Evolutionary conservation across 2,329 filamentous ascomycete species (phyloP).

Genomic region (Alternaria tenuissima): DNA sequence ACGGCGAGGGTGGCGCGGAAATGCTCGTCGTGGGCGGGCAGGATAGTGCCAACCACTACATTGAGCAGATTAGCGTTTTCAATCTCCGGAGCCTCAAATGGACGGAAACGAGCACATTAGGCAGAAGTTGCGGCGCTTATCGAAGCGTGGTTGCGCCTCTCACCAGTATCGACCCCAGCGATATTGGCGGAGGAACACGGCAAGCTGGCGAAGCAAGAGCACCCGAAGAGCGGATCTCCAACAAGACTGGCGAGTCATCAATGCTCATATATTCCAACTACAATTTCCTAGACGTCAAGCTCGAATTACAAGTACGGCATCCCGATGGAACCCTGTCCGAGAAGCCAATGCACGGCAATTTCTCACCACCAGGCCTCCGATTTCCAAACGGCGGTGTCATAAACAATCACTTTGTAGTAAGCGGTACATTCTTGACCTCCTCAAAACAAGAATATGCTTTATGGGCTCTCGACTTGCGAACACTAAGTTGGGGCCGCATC

Average conservation of each 20-base stretch:
- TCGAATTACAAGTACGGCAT: constrained; percentile 88
- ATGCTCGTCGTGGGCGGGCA: constrained; percentile 98
- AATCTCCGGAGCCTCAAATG: constrained; percentile 94
- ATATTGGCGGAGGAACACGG: constrained; percentile 68
- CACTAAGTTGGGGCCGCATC: constrained; percentile 91
- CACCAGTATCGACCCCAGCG: constrained; percentile 68
- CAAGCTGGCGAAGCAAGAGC: constrained; percentile 51
- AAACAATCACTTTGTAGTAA: constrained; percentile 95
- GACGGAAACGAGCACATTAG: constrained; percentile 87
- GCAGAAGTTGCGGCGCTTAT: constrained; percentile 94
- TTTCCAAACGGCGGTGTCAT: constrained; percentile 97
- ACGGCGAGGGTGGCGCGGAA: constrained; percentile 90
- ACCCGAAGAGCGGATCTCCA: constrained; percentile 39
- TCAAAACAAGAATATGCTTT: constrained; percentile 98
- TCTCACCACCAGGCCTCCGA: constrained; percentile 88
- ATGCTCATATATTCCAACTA: constrained; percentile 99
- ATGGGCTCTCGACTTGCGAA: constrained; percentile 91
- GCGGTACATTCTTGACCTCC: constrained; percentile 94
- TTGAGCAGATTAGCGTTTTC: constrained; percentile 98
- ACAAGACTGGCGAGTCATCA: constrained; percentile 59
- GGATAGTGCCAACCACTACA: constrained; percentile 97
- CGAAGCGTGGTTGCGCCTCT: constrained; percentile 92
- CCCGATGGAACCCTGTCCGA: constrained; percentile 86
- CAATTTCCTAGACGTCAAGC: constrained; percentile 96
- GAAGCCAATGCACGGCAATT: constrained; percentile 84